Percentiles rank a stretch among this genome's conserved stretches.
phyloP scores from a whole-genome alignment of 208 protist genomes.

The Acanthamoeba quina region DNA sequence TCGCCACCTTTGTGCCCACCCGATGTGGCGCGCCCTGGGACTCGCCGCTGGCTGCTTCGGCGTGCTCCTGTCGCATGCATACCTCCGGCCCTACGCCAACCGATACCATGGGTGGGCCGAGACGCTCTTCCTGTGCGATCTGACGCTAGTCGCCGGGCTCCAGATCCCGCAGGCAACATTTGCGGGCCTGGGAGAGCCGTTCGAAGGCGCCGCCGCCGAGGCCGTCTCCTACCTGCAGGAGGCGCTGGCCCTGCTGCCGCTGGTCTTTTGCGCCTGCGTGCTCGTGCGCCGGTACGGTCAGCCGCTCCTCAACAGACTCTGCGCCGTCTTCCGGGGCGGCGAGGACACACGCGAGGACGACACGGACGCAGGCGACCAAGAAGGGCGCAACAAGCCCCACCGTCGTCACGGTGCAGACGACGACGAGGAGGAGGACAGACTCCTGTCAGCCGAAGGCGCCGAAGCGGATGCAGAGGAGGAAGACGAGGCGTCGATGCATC shows the following conservation, averaged over 20 bases:
- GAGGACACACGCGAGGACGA: not conserved
- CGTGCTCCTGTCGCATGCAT: not conserved
- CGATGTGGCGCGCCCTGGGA: not conserved
- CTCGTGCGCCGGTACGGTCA: not conserved
- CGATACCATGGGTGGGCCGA: too few species aligned
- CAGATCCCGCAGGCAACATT: conserved; percentile 5
- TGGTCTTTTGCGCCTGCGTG: conserved; percentile 31
- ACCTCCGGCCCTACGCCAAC: too few species aligned
- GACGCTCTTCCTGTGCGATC: not conserved
- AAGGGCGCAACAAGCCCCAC: not conserved
- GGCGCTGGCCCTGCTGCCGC: not conserved
- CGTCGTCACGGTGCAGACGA: not conserved
- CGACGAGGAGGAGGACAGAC: not conserved
- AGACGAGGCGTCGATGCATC: not conserved
- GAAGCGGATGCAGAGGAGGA: not conserved
- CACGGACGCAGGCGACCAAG: too few species aligned
- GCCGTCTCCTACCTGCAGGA: not conserved
- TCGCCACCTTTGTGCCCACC: conserved; percentile 14
- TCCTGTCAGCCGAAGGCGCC: not conserved
- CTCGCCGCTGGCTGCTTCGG: not conserved
- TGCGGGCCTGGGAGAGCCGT: not conserved
- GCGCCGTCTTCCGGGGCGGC: not conserved
- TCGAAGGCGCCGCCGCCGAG: conserved; percentile 1
- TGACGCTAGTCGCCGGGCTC: not conserved
- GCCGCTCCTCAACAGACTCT: not conserved